phyloP scores from a whole-genome alignment of 2,329 filamentous ascomycete species.

The Penicillium aurantiogriseum region DNA sequence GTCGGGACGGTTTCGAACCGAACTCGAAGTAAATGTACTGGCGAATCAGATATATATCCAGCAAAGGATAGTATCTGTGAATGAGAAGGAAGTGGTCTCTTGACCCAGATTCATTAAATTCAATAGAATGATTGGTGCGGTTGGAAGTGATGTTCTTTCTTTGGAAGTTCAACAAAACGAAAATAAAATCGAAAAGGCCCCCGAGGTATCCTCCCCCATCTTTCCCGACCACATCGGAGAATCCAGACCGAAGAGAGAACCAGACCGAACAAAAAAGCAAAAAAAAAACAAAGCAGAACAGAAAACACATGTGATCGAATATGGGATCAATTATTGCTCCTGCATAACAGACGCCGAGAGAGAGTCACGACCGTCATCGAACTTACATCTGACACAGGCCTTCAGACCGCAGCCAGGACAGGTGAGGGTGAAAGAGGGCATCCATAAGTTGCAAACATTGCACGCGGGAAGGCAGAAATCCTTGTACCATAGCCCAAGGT shows the following conservation, averaged over 20 bases:
- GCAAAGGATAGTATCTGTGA: neutral
- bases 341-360: neutral
- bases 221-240: neutral
- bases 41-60: neutral
- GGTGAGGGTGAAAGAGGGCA: conserved; percentile 29
- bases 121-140: neutral
- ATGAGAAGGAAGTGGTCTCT: neutral
- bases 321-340: neutral
- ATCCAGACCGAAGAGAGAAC: neutral
- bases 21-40: neutral
- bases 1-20: neutral
- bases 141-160: neutral
- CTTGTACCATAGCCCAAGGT: conserved; percentile 32
- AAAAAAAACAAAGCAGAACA: neutral
- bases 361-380: neutral
- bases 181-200: neutral
- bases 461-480: conserved; percentile 23
- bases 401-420: conserved; percentile 31
- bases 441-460: conserved; percentile 28
- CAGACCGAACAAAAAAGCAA: neutral
- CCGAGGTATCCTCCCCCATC: neutral
- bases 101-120: neutral
- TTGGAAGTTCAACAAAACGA: neutral
- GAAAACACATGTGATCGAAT: neutral
- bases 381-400: conserved; percentile 35